Conservation (phyloP, 2,329 filamentous ascomycete genomes). For the Scytalidium sp. region DNA sequence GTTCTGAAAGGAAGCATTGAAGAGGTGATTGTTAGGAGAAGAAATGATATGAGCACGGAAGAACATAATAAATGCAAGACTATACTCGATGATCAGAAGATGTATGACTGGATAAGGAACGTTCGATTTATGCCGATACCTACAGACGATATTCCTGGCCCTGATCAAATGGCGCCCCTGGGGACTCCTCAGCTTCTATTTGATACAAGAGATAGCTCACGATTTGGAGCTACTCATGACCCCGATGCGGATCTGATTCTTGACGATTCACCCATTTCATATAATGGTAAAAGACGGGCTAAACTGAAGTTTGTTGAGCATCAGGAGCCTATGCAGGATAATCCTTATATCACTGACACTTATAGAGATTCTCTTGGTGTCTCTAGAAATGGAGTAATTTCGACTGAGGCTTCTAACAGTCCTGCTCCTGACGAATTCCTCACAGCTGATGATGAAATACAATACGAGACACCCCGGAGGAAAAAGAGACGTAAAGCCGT, state of each 20-base stretch:
- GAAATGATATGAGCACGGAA: conserved; percentile 70
- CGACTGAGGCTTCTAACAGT: neutral
- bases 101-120: conserved; percentile 59
- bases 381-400: neutral
- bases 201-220: conserved; percentile 24
- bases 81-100: conserved; percentile 54
- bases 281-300: conserved; percentile 1
- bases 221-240: conserved; percentile 7
- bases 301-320: neutral
- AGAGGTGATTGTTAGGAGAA: conserved; percentile 74
- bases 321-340: neutral
- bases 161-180: conserved; percentile 47
- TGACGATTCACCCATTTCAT: conserved; percentile 8
- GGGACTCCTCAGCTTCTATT: conserved; percentile 47
- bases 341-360: neutral
- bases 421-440: neutral
- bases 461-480: neutral
- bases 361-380: neutral
- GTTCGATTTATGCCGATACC: conserved; percentile 39
- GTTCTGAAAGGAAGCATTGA: conserved; percentile 79
- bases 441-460: neutral
- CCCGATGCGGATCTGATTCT: conserved; percentile 20
- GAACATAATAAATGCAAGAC: conserved; percentile 55
- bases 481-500: neutral
- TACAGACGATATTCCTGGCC: conserved; percentile 19